Conservation (phyloP, 495 filamentous ascomycete genomes). For the Hypomontagnella submonticulosa region DNA sequence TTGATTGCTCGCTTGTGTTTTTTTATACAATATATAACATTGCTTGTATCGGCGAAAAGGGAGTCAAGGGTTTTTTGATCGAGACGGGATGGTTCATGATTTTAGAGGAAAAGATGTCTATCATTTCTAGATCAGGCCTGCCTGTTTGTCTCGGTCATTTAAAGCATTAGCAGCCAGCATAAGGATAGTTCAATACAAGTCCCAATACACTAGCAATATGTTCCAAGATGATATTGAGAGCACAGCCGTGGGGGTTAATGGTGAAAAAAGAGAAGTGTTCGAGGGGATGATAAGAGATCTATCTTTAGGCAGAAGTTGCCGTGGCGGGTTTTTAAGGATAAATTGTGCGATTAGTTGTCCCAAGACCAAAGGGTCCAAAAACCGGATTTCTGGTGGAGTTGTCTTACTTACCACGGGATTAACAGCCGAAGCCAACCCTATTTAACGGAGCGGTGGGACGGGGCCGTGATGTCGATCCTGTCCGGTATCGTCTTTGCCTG, state of each 20-base stretch:
- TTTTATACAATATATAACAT: neutral
- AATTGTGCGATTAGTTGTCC: constrained; percentile 13
- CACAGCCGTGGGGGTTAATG: neutral
- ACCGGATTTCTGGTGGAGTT: constrained; percentile 35
- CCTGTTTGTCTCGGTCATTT: constrained; percentile 13
- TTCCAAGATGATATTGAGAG: neutral
- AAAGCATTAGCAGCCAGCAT: constrained; percentile 7
- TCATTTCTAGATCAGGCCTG: constrained; percentile 40
- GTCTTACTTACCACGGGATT: constrained; percentile 2
- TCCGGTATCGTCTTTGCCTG: constrained; percentile 25
- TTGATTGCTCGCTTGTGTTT: neutral
- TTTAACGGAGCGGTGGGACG: constrained; percentile 33
- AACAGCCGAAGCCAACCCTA: constrained; percentile 22
- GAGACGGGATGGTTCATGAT: constrained; percentile 17
- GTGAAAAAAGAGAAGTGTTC: constrained; percentile 4
- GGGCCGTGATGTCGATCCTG: constrained; percentile 32
- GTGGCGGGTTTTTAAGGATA: constrained; percentile 20
- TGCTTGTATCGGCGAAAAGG: constrained; percentile 10
- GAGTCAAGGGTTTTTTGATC: constrained; percentile 20
- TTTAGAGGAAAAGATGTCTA: constrained; percentile 26
- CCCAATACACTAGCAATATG: constrained; percentile 28
- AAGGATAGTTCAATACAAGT: constrained; percentile 32
- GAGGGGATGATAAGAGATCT: constrained; percentile 10
- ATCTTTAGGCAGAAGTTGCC: constrained; percentile 34
- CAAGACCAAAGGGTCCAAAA: constrained; percentile 11